A percentile compares a stretch with the other conserved stretches of the same genome.
These are phyloP conservation scores for Myriosclerotinia scirpicola DNA, from an alignment of 2,329 filamentous ascomycete genomes.

Conservation along the genomic window DNA sequence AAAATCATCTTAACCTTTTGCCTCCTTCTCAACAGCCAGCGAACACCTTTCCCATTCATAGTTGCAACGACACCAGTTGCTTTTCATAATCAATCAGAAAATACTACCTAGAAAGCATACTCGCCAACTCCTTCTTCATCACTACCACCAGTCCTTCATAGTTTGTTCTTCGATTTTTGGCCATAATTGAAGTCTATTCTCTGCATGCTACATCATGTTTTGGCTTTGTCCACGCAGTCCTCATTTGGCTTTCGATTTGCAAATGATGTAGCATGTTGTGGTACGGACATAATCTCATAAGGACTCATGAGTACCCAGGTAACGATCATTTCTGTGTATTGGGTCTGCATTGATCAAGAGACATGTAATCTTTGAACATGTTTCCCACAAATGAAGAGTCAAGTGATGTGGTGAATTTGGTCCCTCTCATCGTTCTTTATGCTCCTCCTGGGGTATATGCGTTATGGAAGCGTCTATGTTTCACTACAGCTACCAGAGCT, in stretches of 20 bases:
- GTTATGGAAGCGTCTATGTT: no score
- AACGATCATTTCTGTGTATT: slow-evolving; percentile 31
- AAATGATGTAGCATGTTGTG: slow-evolving; percentile 34
- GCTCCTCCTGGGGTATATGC: slow-evolving; percentile 38
- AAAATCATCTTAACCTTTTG: no score
- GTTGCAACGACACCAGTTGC: not conserved
- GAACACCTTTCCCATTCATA: not conserved
- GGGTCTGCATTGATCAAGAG: slow-evolving; percentile 34
- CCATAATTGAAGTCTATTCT: slow-evolving; percentile 29
- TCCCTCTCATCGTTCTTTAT: slow-evolving; percentile 44
- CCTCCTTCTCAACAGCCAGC: not conserved
- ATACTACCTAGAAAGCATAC: slow-evolving; percentile 12
- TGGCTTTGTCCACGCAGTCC: slow-evolving; percentile 37
- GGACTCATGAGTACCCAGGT: slow-evolving; percentile 32
- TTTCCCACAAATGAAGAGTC: slow-evolving; percentile 32
- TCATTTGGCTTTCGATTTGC: slow-evolving; percentile 37
- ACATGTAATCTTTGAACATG: slow-evolving; percentile 37
- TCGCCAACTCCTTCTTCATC: not conserved
- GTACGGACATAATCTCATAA: slow-evolving; percentile 29
- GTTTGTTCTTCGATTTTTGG: slow-evolving; percentile 15
- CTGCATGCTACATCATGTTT: slow-evolving; percentile 25
- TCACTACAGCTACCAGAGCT: no score
- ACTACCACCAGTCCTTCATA: not conserved
- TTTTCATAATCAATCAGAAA: not conserved
- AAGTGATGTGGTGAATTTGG: slow-evolving; percentile 42